Base-by-base conservation (phyloP, 352 stramenopile genomes). In the Pythium brachiatum region DNA sequence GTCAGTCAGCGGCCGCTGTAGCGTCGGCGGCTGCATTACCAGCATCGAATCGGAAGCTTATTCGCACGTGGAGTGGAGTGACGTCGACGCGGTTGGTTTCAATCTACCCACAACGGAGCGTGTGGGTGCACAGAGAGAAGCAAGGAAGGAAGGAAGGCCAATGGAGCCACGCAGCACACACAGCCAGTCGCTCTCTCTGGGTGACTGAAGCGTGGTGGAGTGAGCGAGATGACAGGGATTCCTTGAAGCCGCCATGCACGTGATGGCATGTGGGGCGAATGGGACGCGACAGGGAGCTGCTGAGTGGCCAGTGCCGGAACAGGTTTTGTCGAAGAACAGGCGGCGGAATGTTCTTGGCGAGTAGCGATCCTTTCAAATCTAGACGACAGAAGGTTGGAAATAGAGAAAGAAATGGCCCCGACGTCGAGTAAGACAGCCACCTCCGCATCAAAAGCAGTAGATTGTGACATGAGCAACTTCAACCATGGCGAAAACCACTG, bases 1-100 rank as follows among this genome's bases (percentile, higher is more conserved):
- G n/a, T 60, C 46, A 27, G 46, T 52, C 13, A 68, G 51, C 36
- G 59, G 52, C 21, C 51, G 51, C 12, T 41, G 20, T 27, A 47
- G 12, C 13, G 13, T 12, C 39, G 59, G 39, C 31, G 43, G 21
- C 29, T 12, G n/a, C 27, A 55, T 39, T 5, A 2, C 3, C 18
- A 15, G 36, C 36, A n/a, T 29, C 57, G n/a, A n/a, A n/a, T n/a
- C n/a, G n/a, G n/a, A 64, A 54, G 18, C 36, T 43, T 43, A 43
- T 43, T 43, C 36, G n/a, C n/a, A n/a, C n/a, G n/a, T n/a, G n/a
- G n/a, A n/a, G n/a, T 34, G 29, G 9, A 15, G 18, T 47, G 39
- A 23, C 15, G 39, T 25, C n/a, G 39, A 47, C 39, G 39, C 18
- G 39, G 39, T 47, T 23, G 15, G 39, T 47, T 47, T 47, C 39